Evolutionary conservation across 2,329 filamentous ascomycete species (phyloP).

Genomic region (Hypoxylon rubiginosum): DNA sequence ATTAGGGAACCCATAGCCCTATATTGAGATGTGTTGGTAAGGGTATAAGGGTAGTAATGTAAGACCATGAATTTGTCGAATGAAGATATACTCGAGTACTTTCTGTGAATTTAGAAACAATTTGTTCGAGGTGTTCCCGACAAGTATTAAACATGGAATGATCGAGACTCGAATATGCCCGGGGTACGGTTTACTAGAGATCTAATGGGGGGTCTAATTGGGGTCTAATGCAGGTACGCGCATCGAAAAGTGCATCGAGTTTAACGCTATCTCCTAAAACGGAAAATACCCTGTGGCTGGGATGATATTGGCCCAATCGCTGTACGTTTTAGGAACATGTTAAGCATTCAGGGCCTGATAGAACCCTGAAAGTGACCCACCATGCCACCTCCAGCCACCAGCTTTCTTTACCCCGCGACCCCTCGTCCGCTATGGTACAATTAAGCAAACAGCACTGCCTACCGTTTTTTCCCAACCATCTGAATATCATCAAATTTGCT

Average conservation of each 20-base stretch:
- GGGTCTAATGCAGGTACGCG: constrained; percentile 26
- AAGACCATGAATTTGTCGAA: background rate
- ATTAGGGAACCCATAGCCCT: background rate
- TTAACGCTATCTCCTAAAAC: constrained; percentile 13
- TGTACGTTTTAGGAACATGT: too few relatives aligned
- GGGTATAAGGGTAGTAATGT: background rate
- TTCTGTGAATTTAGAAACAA: background rate
- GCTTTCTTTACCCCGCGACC: background rate
- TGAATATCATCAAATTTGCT: constrained; percentile 32
- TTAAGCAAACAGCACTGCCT: constrained; percentile 8
- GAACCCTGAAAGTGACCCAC: background rate
- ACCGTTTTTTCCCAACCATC: constrained; percentile 36
- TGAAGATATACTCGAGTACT: background rate
- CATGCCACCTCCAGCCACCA: constrained; percentile 28
- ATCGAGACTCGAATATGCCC: background rate
- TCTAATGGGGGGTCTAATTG: too few relatives aligned
- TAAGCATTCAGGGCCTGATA: background rate
- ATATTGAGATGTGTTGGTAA: background rate
- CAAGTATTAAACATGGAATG: background rate
- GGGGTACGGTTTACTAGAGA: too few relatives aligned
- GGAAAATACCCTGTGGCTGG: constrained; percentile 25
- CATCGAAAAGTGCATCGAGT: background rate
- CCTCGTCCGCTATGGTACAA: too few relatives aligned
- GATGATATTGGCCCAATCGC: constrained; percentile 14
- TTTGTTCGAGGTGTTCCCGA: background rate